These are phyloP conservation scores for Botrytis deweyae DNA, from an alignment of 2,329 filamentous ascomycete genomes.

Conservation along the genomic window DNA sequence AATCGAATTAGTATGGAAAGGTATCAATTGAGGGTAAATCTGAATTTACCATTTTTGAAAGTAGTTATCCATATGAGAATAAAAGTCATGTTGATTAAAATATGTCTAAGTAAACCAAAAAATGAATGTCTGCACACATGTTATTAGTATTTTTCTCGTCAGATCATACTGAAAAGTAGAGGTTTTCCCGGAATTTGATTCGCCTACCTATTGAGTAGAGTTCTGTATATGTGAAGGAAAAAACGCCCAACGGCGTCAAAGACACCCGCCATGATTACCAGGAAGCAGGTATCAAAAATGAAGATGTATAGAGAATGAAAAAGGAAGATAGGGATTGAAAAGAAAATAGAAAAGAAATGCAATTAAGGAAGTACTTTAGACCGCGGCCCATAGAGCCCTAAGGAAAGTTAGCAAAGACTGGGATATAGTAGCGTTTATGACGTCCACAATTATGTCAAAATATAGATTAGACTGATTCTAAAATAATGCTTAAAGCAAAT, in stretches of 20 bases:
- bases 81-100: constrained; percentile 35
- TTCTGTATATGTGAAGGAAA: constrained; percentile 34
- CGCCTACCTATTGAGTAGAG: constrained; percentile 33
- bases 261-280: constrained; percentile 24
- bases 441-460: background rate
- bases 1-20: background rate
- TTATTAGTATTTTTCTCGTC: background rate
- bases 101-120: constrained; percentile 34
- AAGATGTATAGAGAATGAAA: constrained; percentile 3
- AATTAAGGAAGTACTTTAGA: background rate
- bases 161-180: background rate
- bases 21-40: background rate
- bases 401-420: background rate
- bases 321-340: background rate
- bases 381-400: background rate
- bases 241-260: constrained; percentile 29
- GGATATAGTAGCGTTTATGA: constrained; percentile 8
- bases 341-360: background rate
- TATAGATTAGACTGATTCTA: background rate
- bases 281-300: background rate
- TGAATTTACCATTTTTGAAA: constrained; percentile 36
- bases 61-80: constrained; percentile 37
- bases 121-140: constrained; percentile 33
- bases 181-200: background rate
- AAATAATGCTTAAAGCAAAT: background rate